These are phyloP conservation scores for Reutealis trisperma DNA, from an alignment of 345 rosid species.

Conservation along the genomic window DNA sequence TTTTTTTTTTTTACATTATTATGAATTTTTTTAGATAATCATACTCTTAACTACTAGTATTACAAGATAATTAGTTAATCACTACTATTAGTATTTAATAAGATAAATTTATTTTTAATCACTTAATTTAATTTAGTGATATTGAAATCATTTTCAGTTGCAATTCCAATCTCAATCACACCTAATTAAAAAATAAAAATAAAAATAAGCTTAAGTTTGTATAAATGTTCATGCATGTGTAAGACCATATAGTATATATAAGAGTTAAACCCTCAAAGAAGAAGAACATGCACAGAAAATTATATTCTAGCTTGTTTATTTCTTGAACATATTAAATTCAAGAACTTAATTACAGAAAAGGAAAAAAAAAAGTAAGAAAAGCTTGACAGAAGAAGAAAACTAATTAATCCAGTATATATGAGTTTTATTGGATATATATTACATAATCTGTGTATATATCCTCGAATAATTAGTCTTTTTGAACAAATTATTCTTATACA, in stretches of 20 bases:
- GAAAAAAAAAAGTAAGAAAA: neutral
- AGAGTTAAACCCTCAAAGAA: neutral
- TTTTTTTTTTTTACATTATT: neutral
- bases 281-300: neutral
- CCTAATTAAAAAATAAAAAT: neutral
- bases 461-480: neutral
- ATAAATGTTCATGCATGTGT: neutral
- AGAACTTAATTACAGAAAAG: neutral
- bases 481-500: neutral
- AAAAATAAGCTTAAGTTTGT: neutral
- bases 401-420: neutral
- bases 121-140: too few species aligned
- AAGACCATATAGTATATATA: neutral
- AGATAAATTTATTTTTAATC: too few species aligned
- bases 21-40: too few species aligned
- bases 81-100: too few species aligned
- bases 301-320: neutral
- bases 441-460: neutral
- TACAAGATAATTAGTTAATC: too few species aligned
- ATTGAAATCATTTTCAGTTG: too few species aligned
- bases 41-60: too few species aligned
- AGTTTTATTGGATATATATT: neutral
- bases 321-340: neutral
- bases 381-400: neutral
- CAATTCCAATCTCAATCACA: too few species aligned